These are phyloP conservation scores for Xylaria cubensis DNA, from an alignment of 495 filamentous ascomycete genomes.

Conservation along the genomic window DNA sequence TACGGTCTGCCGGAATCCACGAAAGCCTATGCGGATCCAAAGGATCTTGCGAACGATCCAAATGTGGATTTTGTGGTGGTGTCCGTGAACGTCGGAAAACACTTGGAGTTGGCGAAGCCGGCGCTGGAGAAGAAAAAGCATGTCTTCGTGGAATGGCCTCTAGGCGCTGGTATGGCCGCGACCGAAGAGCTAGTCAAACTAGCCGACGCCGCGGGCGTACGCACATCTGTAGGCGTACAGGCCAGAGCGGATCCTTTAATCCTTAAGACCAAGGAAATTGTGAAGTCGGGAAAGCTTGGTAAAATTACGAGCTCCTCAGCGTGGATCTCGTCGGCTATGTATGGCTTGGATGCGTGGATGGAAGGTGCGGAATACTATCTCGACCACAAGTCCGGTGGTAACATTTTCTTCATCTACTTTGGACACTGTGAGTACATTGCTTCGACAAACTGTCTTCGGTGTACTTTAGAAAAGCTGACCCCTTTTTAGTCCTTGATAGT, in stretches of 20 bases:
- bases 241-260: constrained; percentile 30
- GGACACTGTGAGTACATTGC: constrained; percentile 38
- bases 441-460: not conserved
- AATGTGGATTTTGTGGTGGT: constrained; percentile 60
- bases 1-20: constrained; percentile 48
- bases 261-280: constrained; percentile 34
- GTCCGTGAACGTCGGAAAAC: constrained; percentile 50
- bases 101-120: constrained; percentile 53
- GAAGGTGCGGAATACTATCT: constrained; percentile 36
- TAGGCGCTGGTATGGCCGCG: constrained; percentile 32
- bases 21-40: constrained; percentile 53
- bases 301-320: constrained; percentile 35
- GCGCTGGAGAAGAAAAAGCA: constrained; percentile 55
- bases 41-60: constrained; percentile 57
- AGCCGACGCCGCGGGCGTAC: constrained; percentile 42
- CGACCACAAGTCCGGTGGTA: constrained; percentile 38
- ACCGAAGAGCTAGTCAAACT: constrained; percentile 39
- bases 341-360: constrained; percentile 26
- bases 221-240: constrained; percentile 43
- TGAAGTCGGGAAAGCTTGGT: constrained; percentile 37
- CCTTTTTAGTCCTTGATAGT: constrained; percentile 36
- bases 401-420: constrained; percentile 37
- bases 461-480: constrained; percentile 2
- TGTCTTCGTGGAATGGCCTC: constrained; percentile 62
- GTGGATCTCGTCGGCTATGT: not conserved